Conservation (phyloP, 441 rosid genomes). For the Melastoma candidum region DNA sequence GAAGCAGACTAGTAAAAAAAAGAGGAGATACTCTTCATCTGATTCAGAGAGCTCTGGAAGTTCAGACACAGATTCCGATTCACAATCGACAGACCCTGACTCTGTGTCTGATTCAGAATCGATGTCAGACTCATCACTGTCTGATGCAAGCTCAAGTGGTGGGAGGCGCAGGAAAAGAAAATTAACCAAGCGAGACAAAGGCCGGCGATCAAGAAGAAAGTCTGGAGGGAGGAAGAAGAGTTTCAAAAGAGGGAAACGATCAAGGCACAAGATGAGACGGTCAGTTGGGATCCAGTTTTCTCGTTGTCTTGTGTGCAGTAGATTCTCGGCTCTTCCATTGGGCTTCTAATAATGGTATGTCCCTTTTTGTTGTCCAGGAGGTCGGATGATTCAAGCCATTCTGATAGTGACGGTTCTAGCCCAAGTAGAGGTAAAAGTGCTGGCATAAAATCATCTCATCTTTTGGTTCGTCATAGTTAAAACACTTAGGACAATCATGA, state of each 20-base stretch:
- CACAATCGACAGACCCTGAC: slow-evolving; percentile 11
- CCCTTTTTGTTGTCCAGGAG: slow-evolving; percentile 35
- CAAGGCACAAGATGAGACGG: slow-evolving; percentile 53
- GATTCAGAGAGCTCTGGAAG: slow-evolving; percentile 45
- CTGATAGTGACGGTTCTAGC: slow-evolving; percentile 41
- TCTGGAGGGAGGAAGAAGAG: slow-evolving; percentile 37
- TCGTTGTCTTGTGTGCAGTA: slow-evolving; percentile 9
- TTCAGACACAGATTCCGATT: slow-evolving; percentile 50
- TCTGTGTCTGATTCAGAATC: slow-evolving; percentile 30
- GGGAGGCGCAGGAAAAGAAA: slow-evolving; percentile 59
- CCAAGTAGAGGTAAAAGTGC: slow-evolving; percentile 49
- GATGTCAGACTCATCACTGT: slow-evolving; percentile 34
- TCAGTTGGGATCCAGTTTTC: slow-evolving; percentile 14
- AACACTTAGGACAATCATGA: slow-evolving; percentile 27
- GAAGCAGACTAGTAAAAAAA: slow-evolving; percentile 50
- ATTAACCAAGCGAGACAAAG: slow-evolving; percentile 37
- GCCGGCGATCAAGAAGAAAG: slow-evolving; percentile 33
- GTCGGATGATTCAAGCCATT: slow-evolving; percentile 46
- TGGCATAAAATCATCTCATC: slow-evolving; percentile 21
- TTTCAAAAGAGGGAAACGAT: slow-evolving; percentile 27
- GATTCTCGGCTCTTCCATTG: slow-evolving; percentile 3
- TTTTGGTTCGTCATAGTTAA: slow-evolving; percentile 20
- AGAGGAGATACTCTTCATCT: slow-evolving; percentile 74
- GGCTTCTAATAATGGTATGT: not conserved
- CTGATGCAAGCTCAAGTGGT: slow-evolving; percentile 64